phyloP scores from a whole-genome alignment of 2,329 filamentous ascomycete genomes.

The Alternaria solani region DNA sequence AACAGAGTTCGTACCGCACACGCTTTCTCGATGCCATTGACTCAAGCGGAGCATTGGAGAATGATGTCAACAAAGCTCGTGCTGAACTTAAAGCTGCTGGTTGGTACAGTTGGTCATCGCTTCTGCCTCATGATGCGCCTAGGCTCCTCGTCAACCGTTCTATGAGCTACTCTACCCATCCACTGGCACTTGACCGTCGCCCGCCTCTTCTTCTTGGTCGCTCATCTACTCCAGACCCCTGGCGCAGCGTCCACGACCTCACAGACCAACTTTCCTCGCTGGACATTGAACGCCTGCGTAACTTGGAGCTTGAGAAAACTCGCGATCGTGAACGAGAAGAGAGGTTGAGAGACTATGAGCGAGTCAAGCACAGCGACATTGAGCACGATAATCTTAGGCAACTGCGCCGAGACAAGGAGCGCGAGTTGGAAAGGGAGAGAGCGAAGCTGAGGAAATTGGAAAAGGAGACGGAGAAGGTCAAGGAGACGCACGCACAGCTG shows the following conservation, averaged over 20 bases:
- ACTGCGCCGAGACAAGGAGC: not conserved
- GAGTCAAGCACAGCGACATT: not conserved
- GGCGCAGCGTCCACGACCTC: not conserved
- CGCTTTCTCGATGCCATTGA: constrained; percentile 28
- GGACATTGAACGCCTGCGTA: not conserved
- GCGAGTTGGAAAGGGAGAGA: constrained; percentile 8
- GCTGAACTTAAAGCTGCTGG: constrained; percentile 19
- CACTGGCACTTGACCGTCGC: not conserved
- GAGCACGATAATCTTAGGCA: not conserved
- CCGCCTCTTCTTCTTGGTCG: not conserved
- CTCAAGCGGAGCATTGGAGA: constrained; percentile 26
- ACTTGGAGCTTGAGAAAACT: not conserved
- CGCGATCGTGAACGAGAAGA: not conserved
- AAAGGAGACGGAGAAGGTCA: constrained; percentile 2
- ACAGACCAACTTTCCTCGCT: not conserved
- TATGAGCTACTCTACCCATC: not conserved
- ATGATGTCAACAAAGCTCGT: constrained; percentile 35
- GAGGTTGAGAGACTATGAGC: not conserved
- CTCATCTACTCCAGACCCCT: not conserved
- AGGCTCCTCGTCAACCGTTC: not conserved
- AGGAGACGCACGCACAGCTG: constrained; percentile 5
- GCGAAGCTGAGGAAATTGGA: constrained; percentile 6
- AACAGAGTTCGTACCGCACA: constrained; percentile 19
- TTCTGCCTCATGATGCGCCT: not conserved
- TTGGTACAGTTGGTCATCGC: constrained; percentile 10